Base-by-base conservation (phyloP, 164 flowering plant genomes). In the Protea cynaroides region DNA sequence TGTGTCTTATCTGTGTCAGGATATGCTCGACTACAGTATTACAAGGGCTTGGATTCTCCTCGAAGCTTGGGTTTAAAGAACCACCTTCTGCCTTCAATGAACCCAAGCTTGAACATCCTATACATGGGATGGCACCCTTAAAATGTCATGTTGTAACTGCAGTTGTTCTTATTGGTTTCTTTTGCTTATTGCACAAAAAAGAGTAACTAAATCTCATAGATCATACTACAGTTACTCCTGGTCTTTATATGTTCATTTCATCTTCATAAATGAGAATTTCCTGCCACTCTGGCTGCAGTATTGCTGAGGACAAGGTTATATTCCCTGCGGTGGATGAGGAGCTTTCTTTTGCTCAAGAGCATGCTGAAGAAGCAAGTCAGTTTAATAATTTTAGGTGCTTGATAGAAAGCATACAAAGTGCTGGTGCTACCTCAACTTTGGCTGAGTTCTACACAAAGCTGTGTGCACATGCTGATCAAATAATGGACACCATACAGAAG, bases 231-330 rank as follows among this genome's bases (percentile, higher is more conserved):
- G 24, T 50, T 22, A 2, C 34, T 29, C 34, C 21, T 49, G 34
- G 7, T 24, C 52, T 37, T 25, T 25, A 36, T 44, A 5, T 59
- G n/a, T 38, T 60, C 34, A 18, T 19, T 50, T 17, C 18, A 46
- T n/a, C 64, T 65, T 53, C 25, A 8, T 21, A 19, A 38, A 18
- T 57, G 37, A 46, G 56, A 8, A 50, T 58, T 56, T 69, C 53
- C 61, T 59, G 34, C 56, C 60, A 72, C 44, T 74, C 63, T 80
- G 70, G 21, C 43, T 83, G 88, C 86, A 93, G 98, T 73, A 83
- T 93, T 75, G 98, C 97, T 73, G 97, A 90, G 80, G 98, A 93
- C 75, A 86, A 79, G 73, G 83, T 93, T 69, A 89, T 89, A 79
- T 93, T 93, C 78, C 98, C 98, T 72, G 97, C 96, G 25, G 86